Conservation (phyloP, 768 basidiomycete species). For the Polyporus arcularius region DNA sequence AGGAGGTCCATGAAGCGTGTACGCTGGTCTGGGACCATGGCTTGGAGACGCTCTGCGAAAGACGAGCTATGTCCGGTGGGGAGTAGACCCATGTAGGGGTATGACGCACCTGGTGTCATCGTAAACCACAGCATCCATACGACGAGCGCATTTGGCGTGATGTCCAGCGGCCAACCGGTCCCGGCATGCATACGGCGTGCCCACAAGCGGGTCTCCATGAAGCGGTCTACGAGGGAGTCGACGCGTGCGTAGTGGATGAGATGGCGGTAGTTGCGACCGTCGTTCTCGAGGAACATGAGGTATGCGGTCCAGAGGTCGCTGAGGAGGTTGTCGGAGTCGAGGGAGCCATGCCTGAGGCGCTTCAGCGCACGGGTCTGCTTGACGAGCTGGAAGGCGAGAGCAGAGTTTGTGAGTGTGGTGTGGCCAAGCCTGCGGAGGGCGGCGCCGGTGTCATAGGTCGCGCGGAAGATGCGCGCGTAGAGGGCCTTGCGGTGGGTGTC, state of each 20-base stretch:
- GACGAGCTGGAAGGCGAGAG: conserved; percentile 41
- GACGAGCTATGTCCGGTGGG: conserved; percentile 7
- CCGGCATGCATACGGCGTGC: conserved; percentile 29
- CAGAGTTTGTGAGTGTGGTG: conserved; percentile 36
- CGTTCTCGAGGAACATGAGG: conserved; percentile 65
- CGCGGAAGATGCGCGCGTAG: conserved; percentile 53
- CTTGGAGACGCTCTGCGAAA: conserved; percentile 17
- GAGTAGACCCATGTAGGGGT: background rate
- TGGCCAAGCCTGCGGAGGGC: conserved; percentile 52
- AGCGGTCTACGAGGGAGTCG: conserved; percentile 45
- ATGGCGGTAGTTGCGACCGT: conserved; percentile 62
- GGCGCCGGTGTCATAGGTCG: conserved; percentile 58
- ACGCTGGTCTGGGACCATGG: conserved; percentile 26
- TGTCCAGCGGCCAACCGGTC: conserved; percentile 63
- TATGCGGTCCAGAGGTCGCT: conserved; percentile 51
- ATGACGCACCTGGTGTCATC: conserved; percentile 47
- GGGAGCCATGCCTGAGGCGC: conserved; percentile 34
- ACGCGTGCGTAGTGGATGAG: conserved; percentile 52
- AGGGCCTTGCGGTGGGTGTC: conserved; percentile 38
- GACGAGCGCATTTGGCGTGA: conserved; percentile 47
- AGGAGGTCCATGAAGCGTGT: conserved; percentile 35
- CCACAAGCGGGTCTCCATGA: conserved; percentile 50
- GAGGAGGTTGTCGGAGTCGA: conserved; percentile 26
- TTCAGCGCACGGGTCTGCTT: conserved; percentile 36
- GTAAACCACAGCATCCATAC: conserved; percentile 69